These are phyloP conservation scores for Terfezia boudieri DNA, from an alignment of 495 filamentous ascomycete genomes.

Conservation along the genomic window DNA sequence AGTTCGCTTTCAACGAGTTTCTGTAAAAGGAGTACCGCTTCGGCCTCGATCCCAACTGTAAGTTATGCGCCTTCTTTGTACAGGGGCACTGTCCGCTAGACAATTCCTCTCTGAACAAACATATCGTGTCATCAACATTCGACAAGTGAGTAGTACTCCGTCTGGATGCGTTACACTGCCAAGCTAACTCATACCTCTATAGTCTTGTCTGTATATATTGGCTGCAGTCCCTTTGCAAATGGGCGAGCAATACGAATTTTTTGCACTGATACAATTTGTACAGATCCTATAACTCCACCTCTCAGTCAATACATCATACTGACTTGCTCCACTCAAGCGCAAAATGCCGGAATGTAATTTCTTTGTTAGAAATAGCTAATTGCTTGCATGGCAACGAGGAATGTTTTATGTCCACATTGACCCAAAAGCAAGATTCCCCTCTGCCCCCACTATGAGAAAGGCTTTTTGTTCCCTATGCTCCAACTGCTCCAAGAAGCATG, in stretches of 20 bases:
- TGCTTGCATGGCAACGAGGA: constrained; percentile 93
- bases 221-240: constrained; percentile 94
- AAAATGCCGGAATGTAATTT: constrained; percentile 96
- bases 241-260: constrained; percentile 82
- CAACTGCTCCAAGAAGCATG: constrained; percentile 65
- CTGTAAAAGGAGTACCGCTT: constrained; percentile 19
- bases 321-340: constrained; percentile 22
- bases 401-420: constrained; percentile 90
- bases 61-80: constrained; percentile 17
- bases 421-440: constrained; percentile 56
- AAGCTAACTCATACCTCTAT: constrained; percentile 1
- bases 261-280: constrained; percentile 88
- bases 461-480: constrained; percentile 87
- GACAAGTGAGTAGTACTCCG: constrained; percentile 10
- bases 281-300: constrained; percentile 1
- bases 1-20: constrained; percentile 18
- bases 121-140: constrained; percentile 10
- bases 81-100: constrained; percentile 19
- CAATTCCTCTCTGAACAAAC: constrained; percentile 17
- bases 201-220: constrained; percentile 92
- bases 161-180: neutral
- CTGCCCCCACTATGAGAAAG: constrained; percentile 84
- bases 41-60: constrained; percentile 17
- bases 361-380: constrained; percentile 73
- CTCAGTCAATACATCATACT: neutral